Percentiles rank a stretch among this genome's conserved stretches.
phyloP scores from a whole-genome alignment of 2,329 filamentous ascomycete genomes.

The Ceratocystis huliohia region DNA sequence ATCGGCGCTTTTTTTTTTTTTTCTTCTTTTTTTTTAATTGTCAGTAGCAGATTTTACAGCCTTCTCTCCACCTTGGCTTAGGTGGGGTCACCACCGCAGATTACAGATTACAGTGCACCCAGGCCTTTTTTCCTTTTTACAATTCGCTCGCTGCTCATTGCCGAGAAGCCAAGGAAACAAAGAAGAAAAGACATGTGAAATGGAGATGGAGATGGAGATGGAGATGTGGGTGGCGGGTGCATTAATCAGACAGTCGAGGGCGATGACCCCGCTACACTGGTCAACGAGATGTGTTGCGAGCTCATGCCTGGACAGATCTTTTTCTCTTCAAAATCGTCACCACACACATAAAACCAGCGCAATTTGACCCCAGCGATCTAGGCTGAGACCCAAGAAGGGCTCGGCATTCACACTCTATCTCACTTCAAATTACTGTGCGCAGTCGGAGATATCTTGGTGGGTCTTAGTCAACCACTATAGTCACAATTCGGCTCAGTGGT shows the following conservation, averaged over 20 bases:
- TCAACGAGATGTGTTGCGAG: too few species aligned
- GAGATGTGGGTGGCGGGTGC: not conserved
- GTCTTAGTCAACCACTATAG: not conserved
- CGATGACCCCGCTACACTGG: too few species aligned
- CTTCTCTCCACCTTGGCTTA: not conserved
- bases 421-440: not conserved
- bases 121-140: not conserved
- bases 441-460: conserved; percentile 3
- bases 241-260: not conserved
- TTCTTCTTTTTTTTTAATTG: not conserved
- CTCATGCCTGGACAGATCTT: too few species aligned
- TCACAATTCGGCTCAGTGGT: not conserved
- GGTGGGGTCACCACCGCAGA: not conserved
- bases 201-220: not conserved
- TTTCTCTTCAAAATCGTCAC: too few species aligned
- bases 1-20: not conserved
- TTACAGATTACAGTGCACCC: not conserved
- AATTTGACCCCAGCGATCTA: not conserved
- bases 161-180: not conserved
- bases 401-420: not conserved
- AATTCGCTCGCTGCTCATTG: not conserved
- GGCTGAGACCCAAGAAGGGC: not conserved
- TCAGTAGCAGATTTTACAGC: not conserved
- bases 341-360: too few species aligned
- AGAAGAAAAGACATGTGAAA: not conserved